phyloP scores from a whole-genome alignment of 192 early-diverging fungal species.

The Backusella circina region DNA sequence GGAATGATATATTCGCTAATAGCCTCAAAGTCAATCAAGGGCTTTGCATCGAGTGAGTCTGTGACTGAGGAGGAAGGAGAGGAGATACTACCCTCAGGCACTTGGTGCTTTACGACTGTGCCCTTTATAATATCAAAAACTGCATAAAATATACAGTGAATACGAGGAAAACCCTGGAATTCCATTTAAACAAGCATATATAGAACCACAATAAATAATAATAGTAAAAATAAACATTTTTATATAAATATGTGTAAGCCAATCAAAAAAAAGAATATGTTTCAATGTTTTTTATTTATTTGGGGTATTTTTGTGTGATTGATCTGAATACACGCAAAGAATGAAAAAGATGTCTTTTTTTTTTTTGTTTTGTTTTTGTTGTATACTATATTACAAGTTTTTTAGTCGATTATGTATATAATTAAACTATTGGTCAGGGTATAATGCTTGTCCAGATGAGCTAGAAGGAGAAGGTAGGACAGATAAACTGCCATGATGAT shows the following conservation, averaged over 20 bases:
- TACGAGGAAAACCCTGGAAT: slow-evolving; percentile 61
- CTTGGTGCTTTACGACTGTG: slow-evolving; percentile 70
- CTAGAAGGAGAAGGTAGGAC: slow-evolving; percentile 6
- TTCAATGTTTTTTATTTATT: neutral
- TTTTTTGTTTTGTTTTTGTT: no score
- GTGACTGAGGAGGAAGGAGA: slow-evolving; percentile 13
- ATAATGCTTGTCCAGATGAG: slow-evolving; percentile 1
- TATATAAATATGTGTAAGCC: no score
- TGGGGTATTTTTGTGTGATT: neutral
- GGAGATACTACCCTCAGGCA: slow-evolving; percentile 69
- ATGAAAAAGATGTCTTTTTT: neutral
- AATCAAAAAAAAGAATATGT: no score
- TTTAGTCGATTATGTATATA: neutral
- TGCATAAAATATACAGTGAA: slow-evolving; percentile 77
- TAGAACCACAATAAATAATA: neutral
- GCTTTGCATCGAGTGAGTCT: slow-evolving; percentile 21
- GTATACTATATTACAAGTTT: neutral
- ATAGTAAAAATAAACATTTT: neutral
- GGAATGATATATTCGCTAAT: slow-evolving; percentile 85
- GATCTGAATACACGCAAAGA: neutral
- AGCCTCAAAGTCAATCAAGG: slow-evolving; percentile 70
- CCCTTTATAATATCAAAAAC: slow-evolving; percentile 78
- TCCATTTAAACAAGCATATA: slow-evolving; percentile 26
- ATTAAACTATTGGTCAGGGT: neutral
- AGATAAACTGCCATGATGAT: neutral